Evolutionary conservation across 768 basidiomycete genomes (phyloP), one percentile per base, ranked within the genome.

Genomic region (Nidula microcarpa): DNA sequence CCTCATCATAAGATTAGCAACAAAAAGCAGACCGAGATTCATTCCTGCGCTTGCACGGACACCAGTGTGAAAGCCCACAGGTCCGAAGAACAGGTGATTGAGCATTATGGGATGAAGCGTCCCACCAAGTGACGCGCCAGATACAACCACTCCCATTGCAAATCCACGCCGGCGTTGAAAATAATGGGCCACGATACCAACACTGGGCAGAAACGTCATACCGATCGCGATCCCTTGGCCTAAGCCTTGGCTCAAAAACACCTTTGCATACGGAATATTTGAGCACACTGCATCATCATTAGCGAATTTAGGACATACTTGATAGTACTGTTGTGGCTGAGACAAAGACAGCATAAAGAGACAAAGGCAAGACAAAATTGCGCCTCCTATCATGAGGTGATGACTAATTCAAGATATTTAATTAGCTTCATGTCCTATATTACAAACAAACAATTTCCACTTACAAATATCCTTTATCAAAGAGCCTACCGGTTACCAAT

Each of bases 191-290:
- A 59, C 52, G 71, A 82, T 36, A 77, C 59, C 33, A 39, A 39
- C 37, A 9, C 37, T n/a, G 9, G 37, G 37, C 9, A 39, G 9
- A n/a, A 9, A 39, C 80, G 50, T 11, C 80, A 82, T 3, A 67
- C 65, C 5, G 67, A 76, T 10, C 76, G 54, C 1, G n/a, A 39
- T 39, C 37, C 79, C 78, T 1, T 65, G 60, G 13, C 64, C 59
- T 14, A 80, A 51, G 2, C 77, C 79, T 60, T 81, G 78, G 16
- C 65, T 56, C n/a, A 80, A 68, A 47, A 80, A 66, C 13, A 74
- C 56, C 69, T 81, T 9, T 9, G n/a, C 9, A 8, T n/a, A 39
- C 8, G n/a, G 37, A n/a, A n/a, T 9, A 39, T 8, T 39, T 39
- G 37, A 9, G 37, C 37, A 39, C 37, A n/a, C 37, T n/a, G n/a